Percentiles rank a stretch among this genome's conserved stretches.
phyloP scores from a whole-genome alignment of 2,329 filamentous ascomycete species.

The Paraphaeosphaeria minitans region DNA sequence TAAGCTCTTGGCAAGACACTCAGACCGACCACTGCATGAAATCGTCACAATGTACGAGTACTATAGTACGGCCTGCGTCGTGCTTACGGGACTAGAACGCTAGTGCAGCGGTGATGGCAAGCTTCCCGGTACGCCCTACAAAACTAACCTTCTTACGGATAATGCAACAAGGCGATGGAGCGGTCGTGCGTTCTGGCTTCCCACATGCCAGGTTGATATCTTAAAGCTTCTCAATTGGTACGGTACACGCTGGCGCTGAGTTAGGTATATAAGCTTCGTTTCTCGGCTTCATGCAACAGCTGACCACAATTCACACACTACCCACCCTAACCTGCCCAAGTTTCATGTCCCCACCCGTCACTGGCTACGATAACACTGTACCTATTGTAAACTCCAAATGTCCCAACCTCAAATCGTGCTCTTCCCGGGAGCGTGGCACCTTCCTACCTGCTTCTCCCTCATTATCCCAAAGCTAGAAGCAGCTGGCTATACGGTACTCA shows the following conservation, averaged over 20 bases:
- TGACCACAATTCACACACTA: neutral
- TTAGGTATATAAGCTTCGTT: neutral
- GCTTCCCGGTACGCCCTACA: neutral
- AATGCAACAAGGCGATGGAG: neutral
- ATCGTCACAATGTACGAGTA: neutral
- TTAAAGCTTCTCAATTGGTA: neutral
- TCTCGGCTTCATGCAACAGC: neutral
- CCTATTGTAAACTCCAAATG: slow-evolving; percentile 13
- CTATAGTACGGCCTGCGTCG: neutral
- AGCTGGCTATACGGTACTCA: slow-evolving; percentile 36
- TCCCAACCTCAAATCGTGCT: slow-evolving; percentile 45
- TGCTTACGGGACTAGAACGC: neutral
- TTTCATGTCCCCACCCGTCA: neutral
- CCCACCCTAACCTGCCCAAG: neutral
- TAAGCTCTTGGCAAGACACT: neutral
- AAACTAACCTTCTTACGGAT: neutral
- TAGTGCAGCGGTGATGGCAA: neutral
- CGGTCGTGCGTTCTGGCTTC: neutral
- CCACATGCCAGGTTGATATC: neutral
- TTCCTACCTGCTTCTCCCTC: slow-evolving; percentile 31
- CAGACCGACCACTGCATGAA: neutral
- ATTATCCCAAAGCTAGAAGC: slow-evolving; percentile 36
- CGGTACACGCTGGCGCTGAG: neutral
- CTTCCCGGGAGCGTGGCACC: slow-evolving; percentile 47
- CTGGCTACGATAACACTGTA: neutral